Conservation (phyloP, 2,329 filamentous ascomycete species). For the Myrmaecium sp. region DNA sequence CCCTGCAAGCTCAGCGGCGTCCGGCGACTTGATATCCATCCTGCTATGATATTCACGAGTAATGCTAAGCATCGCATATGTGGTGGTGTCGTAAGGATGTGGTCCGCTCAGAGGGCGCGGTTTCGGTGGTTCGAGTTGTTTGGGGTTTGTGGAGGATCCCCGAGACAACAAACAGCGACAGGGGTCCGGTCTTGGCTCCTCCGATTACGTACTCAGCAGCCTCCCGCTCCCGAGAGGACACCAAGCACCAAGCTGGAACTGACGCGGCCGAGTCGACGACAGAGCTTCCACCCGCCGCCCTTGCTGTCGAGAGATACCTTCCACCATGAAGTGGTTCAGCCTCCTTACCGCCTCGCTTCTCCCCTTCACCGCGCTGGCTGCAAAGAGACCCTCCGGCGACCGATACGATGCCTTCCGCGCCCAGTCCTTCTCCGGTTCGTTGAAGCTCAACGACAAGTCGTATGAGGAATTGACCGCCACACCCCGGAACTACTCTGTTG, state of each 20-base stretch:
- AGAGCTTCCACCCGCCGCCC: conserved; percentile 1
- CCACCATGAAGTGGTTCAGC: conserved; percentile 49
- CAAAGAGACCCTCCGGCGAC: conserved; percentile 44
- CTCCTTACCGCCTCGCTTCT: conserved; percentile 47
- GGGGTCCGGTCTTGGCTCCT: too few relatives aligned
- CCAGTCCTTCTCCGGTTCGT: conserved; percentile 47
- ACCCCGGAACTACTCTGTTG: conserved; percentile 70
- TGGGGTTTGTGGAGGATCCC: too few relatives aligned
- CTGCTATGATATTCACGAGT: too few relatives aligned
- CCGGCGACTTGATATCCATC: too few relatives aligned
- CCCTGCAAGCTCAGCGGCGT: too few relatives aligned
- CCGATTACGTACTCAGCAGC: conserved; percentile 17
- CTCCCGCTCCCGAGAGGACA: conserved; percentile 14
- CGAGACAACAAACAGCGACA: too few relatives aligned
- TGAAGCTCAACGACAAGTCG: conserved; percentile 61
- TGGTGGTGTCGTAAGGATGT: too few relatives aligned
- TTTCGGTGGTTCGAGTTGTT: too few relatives aligned
- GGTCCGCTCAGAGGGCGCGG: too few relatives aligned
- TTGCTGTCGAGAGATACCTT: conserved; percentile 5
- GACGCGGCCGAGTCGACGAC: conserved; percentile 2
- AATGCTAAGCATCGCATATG: too few relatives aligned
- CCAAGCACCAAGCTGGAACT: conserved; percentile 12
- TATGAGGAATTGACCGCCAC: conserved; percentile 61
- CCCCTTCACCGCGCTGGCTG: conserved; percentile 41
- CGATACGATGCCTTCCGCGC: conserved; percentile 56